Evolutionary conservation across 495 filamentous ascomycete genomes (phyloP), one percentile per base, ranked within the genome.

Genomic region (Aspergillus bridgeri): DNA sequence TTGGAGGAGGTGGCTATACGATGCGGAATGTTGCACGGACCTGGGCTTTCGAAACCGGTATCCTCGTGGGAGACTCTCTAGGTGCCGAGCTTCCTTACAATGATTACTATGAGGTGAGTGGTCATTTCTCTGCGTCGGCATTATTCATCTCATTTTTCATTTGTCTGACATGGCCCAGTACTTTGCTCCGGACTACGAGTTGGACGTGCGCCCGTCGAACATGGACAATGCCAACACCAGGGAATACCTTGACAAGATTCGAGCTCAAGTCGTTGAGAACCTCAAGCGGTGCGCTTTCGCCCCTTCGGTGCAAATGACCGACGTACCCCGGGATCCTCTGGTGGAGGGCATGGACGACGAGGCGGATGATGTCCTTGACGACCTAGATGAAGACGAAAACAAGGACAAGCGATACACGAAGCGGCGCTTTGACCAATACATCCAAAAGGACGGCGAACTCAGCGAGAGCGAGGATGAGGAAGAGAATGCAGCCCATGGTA

Each of bases 1-100:
- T 99, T 11, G 94, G 94, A 38, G 94, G 94, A 38, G 94, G 94
- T 64, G 94, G 94, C 20, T 99, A 99, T 70, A 99, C 95, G 7
- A 99, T 99, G 94, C 86, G 94, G 24, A 99, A 99, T 59, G 94
- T 99, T 25, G 90, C 93, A 20, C 87, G 95, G 55, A 96, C 94
- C 5, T 99, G 94, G 94, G 92, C 94, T 5, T 98, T 85, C 68
- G 94, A 99, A 70, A 98, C 94, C 6, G 95, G 95, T 58, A 80
- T 90, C 27, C 83, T 98, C 19, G 90, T 98, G 17, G 90, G 89
- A 29, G 82, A 90, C 23, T 81, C 86, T 50, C 87, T 99, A 75
- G 81, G 81, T 15, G 80, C 88, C 1, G 85, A 90, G 2, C 78
- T 99, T n/a, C 94, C 94, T 0, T 99, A 89, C 69, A 98, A 96